phyloP scores from a whole-genome alignment of 805 yeast genomes.

The Candida silvicultrix region DNA sequence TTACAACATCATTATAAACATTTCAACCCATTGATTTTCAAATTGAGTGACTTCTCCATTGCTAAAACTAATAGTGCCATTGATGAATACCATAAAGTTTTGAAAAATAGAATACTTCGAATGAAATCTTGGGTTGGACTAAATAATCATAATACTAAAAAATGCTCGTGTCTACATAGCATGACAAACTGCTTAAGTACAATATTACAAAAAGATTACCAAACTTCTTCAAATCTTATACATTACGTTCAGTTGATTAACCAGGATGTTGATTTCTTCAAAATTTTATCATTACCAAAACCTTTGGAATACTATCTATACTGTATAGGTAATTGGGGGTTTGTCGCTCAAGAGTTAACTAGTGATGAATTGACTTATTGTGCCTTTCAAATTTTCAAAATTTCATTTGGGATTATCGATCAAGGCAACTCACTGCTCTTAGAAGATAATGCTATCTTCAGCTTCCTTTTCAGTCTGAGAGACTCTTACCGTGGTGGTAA shows the following conservation, averaged over 20 bases:
- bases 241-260: conserved; percentile 18
- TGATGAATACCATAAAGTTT: conserved; percentile 8
- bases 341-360: conserved; percentile 59
- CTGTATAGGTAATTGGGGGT: conserved; percentile 56
- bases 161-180: conserved; percentile 24
- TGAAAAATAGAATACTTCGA: conserved; percentile 27
- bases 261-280: conserved; percentile 23
- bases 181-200: conserved; percentile 27
- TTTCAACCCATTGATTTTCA: conserved; percentile 13
- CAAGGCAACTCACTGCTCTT: conserved; percentile 8
- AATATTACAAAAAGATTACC: conserved; percentile 15
- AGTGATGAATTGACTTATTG: conserved; percentile 63
- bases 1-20: conserved; percentile 19
- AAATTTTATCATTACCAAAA: conserved; percentile 18
- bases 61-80: conserved; percentile 15
- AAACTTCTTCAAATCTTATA: conserved; percentile 8
- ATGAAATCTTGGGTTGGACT: conserved; percentile 38
- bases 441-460: conserved; percentile 42
- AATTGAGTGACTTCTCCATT: conserved; percentile 11
- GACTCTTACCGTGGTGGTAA: conserved; percentile 79
- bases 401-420: conserved; percentile 28
- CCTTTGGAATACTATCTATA: conserved; percentile 23
- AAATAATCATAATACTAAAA: conserved; percentile 16
- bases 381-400: conserved; percentile 47
- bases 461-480: conserved; percentile 61